These are phyloP conservation scores for Glebionis coronaria DNA, from an alignment of 129 eudicot genomes.

Conservation along the genomic window DNA sequence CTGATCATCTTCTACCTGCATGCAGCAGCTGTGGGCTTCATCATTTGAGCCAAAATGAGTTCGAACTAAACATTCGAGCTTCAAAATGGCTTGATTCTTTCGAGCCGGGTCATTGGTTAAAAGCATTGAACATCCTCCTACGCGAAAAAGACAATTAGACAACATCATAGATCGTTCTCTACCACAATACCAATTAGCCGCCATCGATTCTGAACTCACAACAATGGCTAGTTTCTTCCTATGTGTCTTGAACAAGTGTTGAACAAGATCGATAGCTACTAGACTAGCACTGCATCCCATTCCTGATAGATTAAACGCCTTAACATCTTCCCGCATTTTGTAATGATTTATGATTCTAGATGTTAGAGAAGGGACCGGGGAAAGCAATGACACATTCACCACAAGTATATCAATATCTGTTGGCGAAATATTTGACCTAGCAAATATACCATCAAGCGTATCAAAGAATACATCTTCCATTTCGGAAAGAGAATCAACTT, in stretches of 20 bases:
- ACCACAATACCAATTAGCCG: slow-evolving; percentile 47
- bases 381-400: slow-evolving; percentile 45
- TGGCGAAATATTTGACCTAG: slow-evolving; percentile 26
- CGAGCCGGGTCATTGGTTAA: slow-evolving; percentile 35
- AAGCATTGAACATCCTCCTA: slow-evolving; percentile 40
- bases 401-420: slow-evolving; percentile 47
- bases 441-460: slow-evolving; percentile 36
- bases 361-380: slow-evolving; percentile 42
- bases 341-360: slow-evolving; percentile 41
- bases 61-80: slow-evolving; percentile 43
- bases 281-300: slow-evolving; percentile 58
- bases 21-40: slow-evolving; percentile 39
- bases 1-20: slow-evolving; percentile 38
- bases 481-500: slow-evolving; percentile 26
- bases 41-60: slow-evolving; percentile 48
- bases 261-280: slow-evolving; percentile 38
- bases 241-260: slow-evolving; percentile 39
- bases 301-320: slow-evolving; percentile 38
- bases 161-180: slow-evolving; percentile 45
- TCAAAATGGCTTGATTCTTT: slow-evolving; percentile 29
- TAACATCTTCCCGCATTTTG: slow-evolving; percentile 42
- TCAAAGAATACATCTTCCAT: slow-evolving; percentile 40
- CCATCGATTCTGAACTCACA: slow-evolving; percentile 41
- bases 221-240: slow-evolving; percentile 37
- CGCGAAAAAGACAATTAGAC: slow-evolving; percentile 40